A percentile compares a stretch with the other conserved stretches of the same genome.
These are phyloP conservation scores for Syncephalastrum monosporum DNA, from an alignment of 371 early-diverging fungal species.

Conservation along the genomic window DNA sequence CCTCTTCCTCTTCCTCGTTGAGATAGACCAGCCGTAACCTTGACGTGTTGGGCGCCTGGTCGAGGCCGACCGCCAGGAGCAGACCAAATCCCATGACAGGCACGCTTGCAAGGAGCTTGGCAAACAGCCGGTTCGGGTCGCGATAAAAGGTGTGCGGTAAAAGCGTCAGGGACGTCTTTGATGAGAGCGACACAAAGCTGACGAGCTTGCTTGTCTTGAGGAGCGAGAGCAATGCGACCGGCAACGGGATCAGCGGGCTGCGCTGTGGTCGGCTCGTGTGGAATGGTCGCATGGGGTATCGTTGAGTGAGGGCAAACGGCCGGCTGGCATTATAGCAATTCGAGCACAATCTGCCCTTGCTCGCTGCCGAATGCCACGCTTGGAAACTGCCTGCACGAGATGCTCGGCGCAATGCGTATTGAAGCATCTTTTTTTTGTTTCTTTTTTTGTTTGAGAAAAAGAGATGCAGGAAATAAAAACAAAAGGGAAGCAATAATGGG, in stretches of 20 bases:
- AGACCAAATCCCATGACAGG: constrained; percentile 41
- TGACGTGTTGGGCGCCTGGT: constrained; percentile 60
- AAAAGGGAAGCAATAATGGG: too few species aligned
- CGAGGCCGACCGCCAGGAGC: constrained; percentile 38
- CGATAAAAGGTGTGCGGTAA: constrained; percentile 47
- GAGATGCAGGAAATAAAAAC: too few species aligned
- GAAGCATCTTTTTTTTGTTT: too few species aligned
- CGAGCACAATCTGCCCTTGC: too few species aligned
- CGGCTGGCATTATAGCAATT: too few species aligned
- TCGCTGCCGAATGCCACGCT: too few species aligned
- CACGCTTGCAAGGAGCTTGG: constrained; percentile 38
- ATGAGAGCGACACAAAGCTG: constrained; percentile 45
- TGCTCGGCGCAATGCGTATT: too few species aligned
- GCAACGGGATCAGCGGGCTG: constrained; percentile 43
- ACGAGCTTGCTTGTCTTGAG: constrained; percentile 47
- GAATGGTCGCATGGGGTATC: constrained; percentile 14
- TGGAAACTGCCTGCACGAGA: too few species aligned
- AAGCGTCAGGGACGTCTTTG: constrained; percentile 46
- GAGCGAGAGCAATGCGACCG: constrained; percentile 27
- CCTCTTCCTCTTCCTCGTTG: constrained; percentile 53
- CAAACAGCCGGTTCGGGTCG: constrained; percentile 19
- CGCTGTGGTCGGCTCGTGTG: constrained; percentile 27
- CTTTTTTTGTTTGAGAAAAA: too few species aligned
- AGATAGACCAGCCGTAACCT: constrained; percentile 55
- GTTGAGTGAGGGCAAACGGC: too few species aligned